Evolutionary conservation across 2,329 filamentous ascomycete species (phyloP), one percentile per base, ranked within the genome.

Genomic region (Botrytis fabae): DNA sequence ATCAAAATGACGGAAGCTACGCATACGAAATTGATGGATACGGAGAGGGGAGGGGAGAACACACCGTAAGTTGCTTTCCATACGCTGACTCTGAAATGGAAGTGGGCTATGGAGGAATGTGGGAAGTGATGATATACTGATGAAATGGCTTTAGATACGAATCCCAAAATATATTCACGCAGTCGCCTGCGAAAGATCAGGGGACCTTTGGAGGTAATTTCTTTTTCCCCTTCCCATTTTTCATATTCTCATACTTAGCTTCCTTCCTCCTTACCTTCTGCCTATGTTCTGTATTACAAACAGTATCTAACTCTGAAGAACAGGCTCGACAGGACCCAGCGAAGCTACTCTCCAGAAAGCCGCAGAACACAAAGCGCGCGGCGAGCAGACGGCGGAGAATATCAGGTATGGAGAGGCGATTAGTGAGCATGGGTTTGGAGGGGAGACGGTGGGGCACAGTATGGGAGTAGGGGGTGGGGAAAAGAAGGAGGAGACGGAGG

Each of bases 1-100:
- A 18, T 12, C 4, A 71, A 42, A 12, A 77, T 77, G 76, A 63
- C 76, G 4, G 64, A 75, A 73, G 71, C 73, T 32, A 73, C 71
- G 20, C 74, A 76, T 51, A 77, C 76, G 3, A 85, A 85, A 75
- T 82, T 90, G 60, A 87, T 91, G 85, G 85, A 89, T 76, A 90
- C 87, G 44, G 85, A 86, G 73, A 83, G 84, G 28, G 89, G 89
- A 78, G 89, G 89, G 76, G 88, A 91, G 80, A 84, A 84, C 73
- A 86, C 85, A 7, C 89, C 89, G 85, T 89, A 83, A 71, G 82
- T 76, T 69, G 28, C 1, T 16, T 14, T 18, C 8, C 4, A 7
- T 9, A 14, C 10, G 5, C 28, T 32, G 51, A 57, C 14, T 18
- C 1, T 16, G 4, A 18, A 14, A 10, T 22, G 1, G 16, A 8